A percentile compares a stretch with the other conserved stretches of the same genome.
Conservation (phyloP, 495 filamentous ascomycete genomes). For the Penicillium silybi region DNA sequence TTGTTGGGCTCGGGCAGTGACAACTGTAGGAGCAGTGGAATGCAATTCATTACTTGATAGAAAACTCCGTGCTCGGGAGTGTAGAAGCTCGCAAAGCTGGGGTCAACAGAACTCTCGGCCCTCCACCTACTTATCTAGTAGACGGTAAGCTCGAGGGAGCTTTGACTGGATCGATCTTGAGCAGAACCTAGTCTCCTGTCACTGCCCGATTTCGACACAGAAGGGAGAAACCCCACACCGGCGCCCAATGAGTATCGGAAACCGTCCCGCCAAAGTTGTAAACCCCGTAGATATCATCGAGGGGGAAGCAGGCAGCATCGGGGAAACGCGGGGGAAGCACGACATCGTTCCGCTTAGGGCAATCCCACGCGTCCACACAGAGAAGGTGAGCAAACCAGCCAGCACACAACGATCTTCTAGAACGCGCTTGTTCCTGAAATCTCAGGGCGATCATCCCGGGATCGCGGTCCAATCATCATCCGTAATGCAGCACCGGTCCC, state of each 20-base stretch:
- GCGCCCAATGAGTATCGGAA: slow-evolving; percentile 3
- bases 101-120: background rate
- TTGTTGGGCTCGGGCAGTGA: background rate
- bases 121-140: background rate
- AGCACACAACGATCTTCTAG: slow-evolving; percentile 17
- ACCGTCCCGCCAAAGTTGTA: background rate
- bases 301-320: slow-evolving; percentile 7
- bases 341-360: slow-evolving; percentile 18
- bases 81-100: background rate
- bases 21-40: background rate
- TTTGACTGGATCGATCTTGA: background rate
- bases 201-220: slow-evolving; percentile 7
- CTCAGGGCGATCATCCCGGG: slow-evolving; percentile 17
- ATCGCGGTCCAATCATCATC: slow-evolving; percentile 13
- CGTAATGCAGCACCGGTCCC: slow-evolving; percentile 19
- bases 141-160: background rate
- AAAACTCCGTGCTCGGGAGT: background rate
- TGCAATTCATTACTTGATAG: background rate
- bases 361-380: slow-evolving; percentile 18
- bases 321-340: slow-evolving; percentile 19
- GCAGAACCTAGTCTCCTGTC: slow-evolving; percentile 10
- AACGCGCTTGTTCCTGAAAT: slow-evolving; percentile 20
- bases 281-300: background rate
- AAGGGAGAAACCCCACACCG: slow-evolving; percentile 6
- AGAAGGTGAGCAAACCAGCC: background rate